Conservation (phyloP, 441 rosid species). For the Jatropha podagrica region DNA sequence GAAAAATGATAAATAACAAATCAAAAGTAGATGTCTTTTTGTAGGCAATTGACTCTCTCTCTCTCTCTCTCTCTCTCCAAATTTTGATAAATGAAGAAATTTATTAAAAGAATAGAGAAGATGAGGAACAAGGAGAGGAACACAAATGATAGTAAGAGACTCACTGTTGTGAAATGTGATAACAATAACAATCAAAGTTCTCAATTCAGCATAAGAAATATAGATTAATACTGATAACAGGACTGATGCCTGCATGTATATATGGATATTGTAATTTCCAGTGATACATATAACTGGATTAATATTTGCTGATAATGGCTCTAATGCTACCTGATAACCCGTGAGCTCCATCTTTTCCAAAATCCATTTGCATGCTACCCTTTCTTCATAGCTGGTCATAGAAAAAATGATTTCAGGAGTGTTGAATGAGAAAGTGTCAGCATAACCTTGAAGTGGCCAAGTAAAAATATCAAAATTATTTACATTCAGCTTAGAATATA, state of each 20-base stretch:
- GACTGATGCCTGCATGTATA: not conserved
- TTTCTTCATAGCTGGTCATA: constrained; percentile 60
- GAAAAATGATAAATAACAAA: not conserved
- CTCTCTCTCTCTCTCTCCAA: not conserved
- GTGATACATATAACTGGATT: not conserved
- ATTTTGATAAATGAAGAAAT: not conserved
- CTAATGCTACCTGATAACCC: constrained; percentile 62
- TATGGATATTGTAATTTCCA: not conserved
- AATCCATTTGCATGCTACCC: constrained; percentile 71
- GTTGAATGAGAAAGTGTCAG: constrained; percentile 13
- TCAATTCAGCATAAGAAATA: not conserved
- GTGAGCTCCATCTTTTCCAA: constrained; percentile 64
- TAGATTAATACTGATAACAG: not conserved
- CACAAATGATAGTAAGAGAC: not conserved
- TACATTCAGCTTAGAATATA: constrained; percentile 5
- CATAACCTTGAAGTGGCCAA: constrained; percentile 25
- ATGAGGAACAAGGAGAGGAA: not conserved
- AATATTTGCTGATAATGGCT: not conserved
- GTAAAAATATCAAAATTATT: not conserved
- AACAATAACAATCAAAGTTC: not conserved
- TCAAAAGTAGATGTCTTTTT: constrained; percentile 5
- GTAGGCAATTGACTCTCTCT: constrained; percentile 7
- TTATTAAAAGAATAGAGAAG: not conserved
- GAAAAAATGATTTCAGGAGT: constrained; percentile 26
- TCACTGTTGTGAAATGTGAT: not conserved